Conservation (phyloP, 2,329 filamentous ascomycete genomes). For the Escovopsis weberi region DNA sequence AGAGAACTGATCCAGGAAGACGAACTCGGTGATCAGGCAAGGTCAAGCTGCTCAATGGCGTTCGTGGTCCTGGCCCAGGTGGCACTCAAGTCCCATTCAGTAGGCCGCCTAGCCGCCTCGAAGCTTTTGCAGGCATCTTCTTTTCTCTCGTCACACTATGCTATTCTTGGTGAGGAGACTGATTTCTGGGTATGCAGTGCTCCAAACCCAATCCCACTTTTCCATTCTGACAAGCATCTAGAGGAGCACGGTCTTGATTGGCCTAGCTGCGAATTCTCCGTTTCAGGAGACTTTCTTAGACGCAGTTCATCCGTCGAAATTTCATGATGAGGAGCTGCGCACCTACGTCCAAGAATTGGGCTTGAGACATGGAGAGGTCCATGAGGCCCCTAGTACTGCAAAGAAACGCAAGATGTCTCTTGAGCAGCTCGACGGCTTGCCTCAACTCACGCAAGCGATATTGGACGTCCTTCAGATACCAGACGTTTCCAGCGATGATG, state of each 20-base stretch:
- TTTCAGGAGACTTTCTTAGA: slow-evolving; percentile 11
- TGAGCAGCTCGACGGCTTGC: slow-evolving; percentile 8
- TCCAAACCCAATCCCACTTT: too few relatives aligned
- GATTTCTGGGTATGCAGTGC: slow-evolving; percentile 27
- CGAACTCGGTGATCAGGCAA: slow-evolving; percentile 13
- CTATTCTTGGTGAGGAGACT: slow-evolving; percentile 17
- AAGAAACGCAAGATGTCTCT: slow-evolving; percentile 18
- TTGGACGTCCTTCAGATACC: slow-evolving; percentile 16
- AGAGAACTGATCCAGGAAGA: slow-evolving; percentile 17
- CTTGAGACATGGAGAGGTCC: slow-evolving; percentile 12
- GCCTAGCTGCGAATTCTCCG: slow-evolving; percentile 11
- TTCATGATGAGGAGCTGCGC: slow-evolving; percentile 15
- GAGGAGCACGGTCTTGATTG: slow-evolving; percentile 17
- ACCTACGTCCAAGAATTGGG: slow-evolving; percentile 15
- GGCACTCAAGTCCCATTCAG: slow-evolving; percentile 17
- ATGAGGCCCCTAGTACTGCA: slow-evolving; percentile 4
- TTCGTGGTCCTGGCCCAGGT: slow-evolving; percentile 24
- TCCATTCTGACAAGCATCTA: slow-evolving; percentile 11
- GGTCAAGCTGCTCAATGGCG: slow-evolving; percentile 22
- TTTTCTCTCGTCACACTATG: slow-evolving; percentile 19
- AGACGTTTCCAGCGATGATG: slow-evolving; percentile 9
- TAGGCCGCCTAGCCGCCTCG: slow-evolving; percentile 26
- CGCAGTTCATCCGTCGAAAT: slow-evolving; percentile 15
- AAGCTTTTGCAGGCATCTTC: slow-evolving; percentile 29
- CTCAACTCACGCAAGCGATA: slow-evolving; percentile 10